These are phyloP conservation scores for Auriscalpium vulgare DNA, from an alignment of 768 basidiomycete species.

Conservation along the genomic window DNA sequence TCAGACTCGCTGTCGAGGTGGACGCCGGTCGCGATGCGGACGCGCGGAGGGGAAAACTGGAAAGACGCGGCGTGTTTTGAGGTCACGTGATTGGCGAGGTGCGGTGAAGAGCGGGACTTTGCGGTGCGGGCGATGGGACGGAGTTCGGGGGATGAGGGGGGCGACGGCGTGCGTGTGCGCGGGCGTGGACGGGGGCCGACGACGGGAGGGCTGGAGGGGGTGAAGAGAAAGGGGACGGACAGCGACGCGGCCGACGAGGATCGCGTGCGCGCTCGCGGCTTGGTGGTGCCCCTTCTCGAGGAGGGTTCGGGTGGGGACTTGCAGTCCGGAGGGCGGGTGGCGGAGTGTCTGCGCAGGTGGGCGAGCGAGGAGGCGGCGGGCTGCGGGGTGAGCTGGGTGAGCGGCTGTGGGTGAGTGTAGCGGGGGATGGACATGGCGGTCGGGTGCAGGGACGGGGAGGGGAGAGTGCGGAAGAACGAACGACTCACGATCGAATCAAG, in stretches of 20 bases:
- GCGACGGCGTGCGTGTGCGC: not conserved
- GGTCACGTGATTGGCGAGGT: constrained; percentile 7
- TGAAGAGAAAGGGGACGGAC: constrained; percentile 7
- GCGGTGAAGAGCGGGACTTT: constrained; percentile 13
- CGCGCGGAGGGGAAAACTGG: constrained; percentile 6
- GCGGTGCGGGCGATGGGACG: constrained; percentile 4
- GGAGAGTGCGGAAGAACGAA: not conserved
- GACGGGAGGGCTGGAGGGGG: constrained; percentile 3
- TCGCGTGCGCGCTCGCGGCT: constrained; percentile 5
- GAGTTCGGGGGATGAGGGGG: constrained; percentile 7
- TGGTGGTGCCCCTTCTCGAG: not conserved
- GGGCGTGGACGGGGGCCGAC: not conserved
- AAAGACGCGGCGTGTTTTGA: constrained; percentile 2
- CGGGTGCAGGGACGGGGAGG: not conserved
- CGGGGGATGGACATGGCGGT: not conserved
- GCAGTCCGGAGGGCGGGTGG: not conserved
- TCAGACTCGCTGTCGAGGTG: constrained; percentile 10
- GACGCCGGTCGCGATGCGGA: not conserved
- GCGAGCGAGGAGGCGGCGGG: not conserved
- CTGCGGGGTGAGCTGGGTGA: not conserved
- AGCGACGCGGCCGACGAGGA: constrained; percentile 4
- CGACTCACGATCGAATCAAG: not conserved
- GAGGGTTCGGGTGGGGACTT: not conserved
- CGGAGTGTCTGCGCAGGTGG: not conserved
- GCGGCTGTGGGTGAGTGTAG: not conserved